Percentiles rank a stretch among this genome's conserved stretches.
Evolutionary conservation across 1,284 basidiomycete genomes (phyloP).

Genomic region (Pisolithus thermaeus): DNA sequence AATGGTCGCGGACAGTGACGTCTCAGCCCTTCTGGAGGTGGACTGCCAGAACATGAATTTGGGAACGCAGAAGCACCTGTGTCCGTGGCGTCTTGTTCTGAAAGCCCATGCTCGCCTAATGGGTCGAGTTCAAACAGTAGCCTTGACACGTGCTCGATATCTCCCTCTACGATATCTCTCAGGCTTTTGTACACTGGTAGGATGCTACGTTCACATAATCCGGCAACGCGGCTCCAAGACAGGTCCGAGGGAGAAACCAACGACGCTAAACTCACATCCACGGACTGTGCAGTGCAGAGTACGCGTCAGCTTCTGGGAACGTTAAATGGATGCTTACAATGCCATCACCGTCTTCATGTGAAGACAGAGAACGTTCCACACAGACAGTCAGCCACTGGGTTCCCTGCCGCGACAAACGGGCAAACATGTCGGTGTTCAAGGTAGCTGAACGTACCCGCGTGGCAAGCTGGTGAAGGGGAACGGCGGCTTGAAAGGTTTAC

Average conservation of each 20-base stretch:
- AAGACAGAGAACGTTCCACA: slow-evolving; percentile 4
- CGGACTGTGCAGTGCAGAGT: slow-evolving; percentile 18
- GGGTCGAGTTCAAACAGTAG: slow-evolving; percentile 29
- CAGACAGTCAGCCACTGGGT: slow-evolving; percentile 7
- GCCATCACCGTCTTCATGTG: slow-evolving; percentile 1
- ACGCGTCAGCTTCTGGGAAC: not conserved
- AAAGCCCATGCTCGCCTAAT: not conserved
- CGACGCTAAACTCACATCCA: slow-evolving; percentile 29
- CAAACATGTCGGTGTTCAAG: slow-evolving; percentile 4
- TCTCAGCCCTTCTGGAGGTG: slow-evolving; percentile 8
- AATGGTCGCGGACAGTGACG: slow-evolving; percentile 25
- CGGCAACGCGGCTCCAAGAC: slow-evolving; percentile 25
- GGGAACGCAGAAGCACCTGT: not conserved
- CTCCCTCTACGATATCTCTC: slow-evolving; percentile 26
- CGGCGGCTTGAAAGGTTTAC: too few species aligned
- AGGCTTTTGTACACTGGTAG: slow-evolving; percentile 30
- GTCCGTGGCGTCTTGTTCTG: not conserved
- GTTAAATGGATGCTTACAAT: slow-evolving; percentile 7
- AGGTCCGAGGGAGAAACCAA: slow-evolving; percentile 23
- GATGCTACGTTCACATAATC: slow-evolving; percentile 26
- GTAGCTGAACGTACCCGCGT: too few species aligned
- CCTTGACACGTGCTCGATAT: slow-evolving; percentile 31
- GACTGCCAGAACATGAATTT: not conserved
- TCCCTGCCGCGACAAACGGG: slow-evolving; percentile 7
- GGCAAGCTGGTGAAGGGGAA: too few species aligned